Base-by-base conservation (phyloP, 306 rosid species). In the Fragaria iinumae region DNA sequence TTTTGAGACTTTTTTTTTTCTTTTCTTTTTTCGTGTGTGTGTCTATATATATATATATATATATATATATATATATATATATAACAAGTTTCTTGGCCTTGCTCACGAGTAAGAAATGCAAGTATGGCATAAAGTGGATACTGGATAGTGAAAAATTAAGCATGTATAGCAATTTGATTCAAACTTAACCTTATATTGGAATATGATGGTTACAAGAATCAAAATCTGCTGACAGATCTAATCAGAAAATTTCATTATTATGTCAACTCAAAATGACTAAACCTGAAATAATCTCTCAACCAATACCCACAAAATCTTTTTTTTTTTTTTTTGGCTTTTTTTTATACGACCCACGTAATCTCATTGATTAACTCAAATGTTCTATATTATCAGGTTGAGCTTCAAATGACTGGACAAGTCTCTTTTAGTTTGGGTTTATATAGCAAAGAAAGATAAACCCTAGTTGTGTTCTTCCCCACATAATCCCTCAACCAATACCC, bases 61-160 rank as follows among this genome's bases (percentile, higher is more conserved):
- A 27, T 27, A 27, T 27, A 27, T n/a, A n/a, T n/a, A n/a, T n/a
- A n/a, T n/a, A n/a, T n/a, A n/a, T 13, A 2, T 32, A 44, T 10
- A 38, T 5, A 63, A 14, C 21, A 8, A 21, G 39, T 47, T 20
- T 47, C 8, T 45, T 47, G 73, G 21, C 36, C 68, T 63, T 63
- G 68, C 2, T 69, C 74, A 47, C 43, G 41, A 21, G 59, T 16
- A 69, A 25, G 59, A 69, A 32, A 16, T 69, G 57, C 73, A 47
- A 69, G 23, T 27, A 69, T 69, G 74, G 59, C 55, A 69, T 47
- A 69, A 25, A 69, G 49, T 29, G 25, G 63, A 56, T 21, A 56
- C 63, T n/a, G 29, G 29, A 39, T 8, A 10, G 29, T 21, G 53
- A 67, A n/a, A 60, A 25, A 25, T 59, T 25, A 43, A 44, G 48